Evolutionary conservation across 768 basidiomycete genomes (phyloP), one percentile per base, ranked within the genome.

Genomic region (Mycena galopus): DNA sequence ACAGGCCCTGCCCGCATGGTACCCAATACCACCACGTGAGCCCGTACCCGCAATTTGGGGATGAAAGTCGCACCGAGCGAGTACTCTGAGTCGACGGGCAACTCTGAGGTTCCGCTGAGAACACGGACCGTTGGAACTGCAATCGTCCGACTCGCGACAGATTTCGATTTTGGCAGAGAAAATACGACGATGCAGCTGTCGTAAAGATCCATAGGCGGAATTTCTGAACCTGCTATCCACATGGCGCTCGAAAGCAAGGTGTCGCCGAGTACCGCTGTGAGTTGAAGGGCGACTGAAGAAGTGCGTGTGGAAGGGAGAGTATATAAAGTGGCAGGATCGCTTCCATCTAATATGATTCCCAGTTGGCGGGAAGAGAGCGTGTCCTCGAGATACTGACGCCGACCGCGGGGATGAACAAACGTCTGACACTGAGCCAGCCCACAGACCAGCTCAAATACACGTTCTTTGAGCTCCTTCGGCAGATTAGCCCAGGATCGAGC

Each of bases 151-250:
- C 47, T 32, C 3, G 58, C 11, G 33, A 39, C 33, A 14, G 39
- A 19, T 35, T 30, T 17, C 33, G 25, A 32, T 29, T 56, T 44
- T 14, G 60, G 62, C 12, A 65, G 44, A 19, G 60, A 30, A 30
- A 81, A 67, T 56, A 77, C 32, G 47, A 80, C 71, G 51, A 81
- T 69, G 67, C 80, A 80, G 63, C 77, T 73, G 69, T 81, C 79
- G 69, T 81, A 80, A 3, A 79, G 56, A 35, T 79, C 77, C 69
- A 77, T 80, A 1, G 75, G 66, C 9, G 69, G 73, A 12, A 71
- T 55, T 12, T 65, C 35, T 7, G 71, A 60, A 7, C 80, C 79
- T 23, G 62, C 47, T n/a, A 79, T 73, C 79, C 80, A 81, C 19
- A 77, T 63, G 2, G 72, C 77, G 39, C 73, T 77, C 7, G 79